These are phyloP conservation scores for Jamesozyma jinghongensis DNA, from an alignment of 805 yeast species.

Conservation along the genomic window DNA sequence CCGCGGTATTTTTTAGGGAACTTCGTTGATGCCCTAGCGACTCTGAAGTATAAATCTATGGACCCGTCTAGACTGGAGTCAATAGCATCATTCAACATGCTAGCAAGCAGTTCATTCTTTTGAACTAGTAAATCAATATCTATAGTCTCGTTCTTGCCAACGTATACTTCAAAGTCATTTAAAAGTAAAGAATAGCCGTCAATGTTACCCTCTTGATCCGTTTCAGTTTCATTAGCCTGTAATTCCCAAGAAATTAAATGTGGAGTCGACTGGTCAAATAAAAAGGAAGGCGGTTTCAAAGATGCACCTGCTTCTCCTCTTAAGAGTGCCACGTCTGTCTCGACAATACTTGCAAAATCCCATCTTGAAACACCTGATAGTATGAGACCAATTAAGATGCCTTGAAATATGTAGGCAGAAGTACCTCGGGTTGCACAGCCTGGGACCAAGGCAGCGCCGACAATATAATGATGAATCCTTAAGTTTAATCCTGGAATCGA, in stretches of 20 bases:
- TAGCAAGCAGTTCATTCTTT: constrained; percentile 23
- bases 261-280: constrained; percentile 11
- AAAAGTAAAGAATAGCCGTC: constrained; percentile 56
- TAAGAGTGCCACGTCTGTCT: constrained; percentile 55
- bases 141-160: constrained; percentile 43
- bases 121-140: constrained; percentile 33
- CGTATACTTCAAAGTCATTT: constrained; percentile 71
- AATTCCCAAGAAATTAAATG: constrained; percentile 26
- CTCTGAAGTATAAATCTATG: constrained; percentile 39
- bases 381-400: constrained; percentile 69
- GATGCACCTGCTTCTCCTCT: constrained; percentile 64
- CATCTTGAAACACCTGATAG: constrained; percentile 83
- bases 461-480: constrained; percentile 72
- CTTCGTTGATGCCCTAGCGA: constrained; percentile 42
- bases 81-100: constrained; percentile 29
- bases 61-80: constrained; percentile 19
- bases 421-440: constrained; percentile 73
- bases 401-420: constrained; percentile 70
- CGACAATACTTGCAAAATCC: constrained; percentile 88
- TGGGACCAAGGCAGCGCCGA: constrained; percentile 69
- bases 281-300: constrained; percentile 41
- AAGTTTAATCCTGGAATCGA: constrained; percentile 58
- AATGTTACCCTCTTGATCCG: constrained; percentile 25
- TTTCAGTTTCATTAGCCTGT: constrained; percentile 8
- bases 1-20: constrained; percentile 36